Evolutionary conservation across 2,329 filamentous ascomycete genomes (phyloP), one percentile per base, ranked within the genome.

Genomic region (Penicillium sp.): DNA sequence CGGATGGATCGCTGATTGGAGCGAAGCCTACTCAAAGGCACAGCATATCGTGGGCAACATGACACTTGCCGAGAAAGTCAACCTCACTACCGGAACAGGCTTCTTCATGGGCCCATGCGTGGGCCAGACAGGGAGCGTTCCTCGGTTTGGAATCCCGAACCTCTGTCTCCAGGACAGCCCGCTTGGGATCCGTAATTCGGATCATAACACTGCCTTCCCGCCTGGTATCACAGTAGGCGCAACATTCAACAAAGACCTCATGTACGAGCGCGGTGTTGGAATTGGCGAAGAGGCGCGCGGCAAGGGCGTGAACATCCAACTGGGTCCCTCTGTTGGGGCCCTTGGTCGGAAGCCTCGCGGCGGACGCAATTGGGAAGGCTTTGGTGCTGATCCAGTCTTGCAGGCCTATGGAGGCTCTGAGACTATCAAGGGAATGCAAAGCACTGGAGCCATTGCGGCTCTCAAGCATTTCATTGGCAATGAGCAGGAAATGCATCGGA

Each of bases 21-120:
- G 77, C 21, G 82, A 83, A 16, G 87, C 88, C 62, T 93, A 92
- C 67, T 75, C 75, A 49, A 91, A 89, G 65, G 90, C 90, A 1
- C 80, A 85, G 54, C 72, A 77, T 3, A 71, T 92, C 13, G 89
- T 93, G 14, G 83, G 84, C 49, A 82, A 85, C 45, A 90, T 93
- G 89, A 92, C 89, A 0, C 73, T 93, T 52, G 89, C 88, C 2
- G 90, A 92, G 70, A 93, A 92, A 75, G 86, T 88, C 3, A 92
- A 92, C 67, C 80, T 92, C 48, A 91, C 88, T 0, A 83, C 83
- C 1, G 89, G 89, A 3, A 87, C 83, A 1, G 89, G 89, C 1
- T 81, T 87, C 40, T 87, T 80, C 59, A 92, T 91, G 89, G 88
- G 79, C 4, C 85, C 80, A 27, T 94, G 90, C 61, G 86, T 88